Percentiles rank a stretch among this genome's conserved stretches.
These are phyloP conservation scores for Cryomyces antarcticus DNA, from an alignment of 495 filamentous ascomycete species.

Conservation along the genomic window DNA sequence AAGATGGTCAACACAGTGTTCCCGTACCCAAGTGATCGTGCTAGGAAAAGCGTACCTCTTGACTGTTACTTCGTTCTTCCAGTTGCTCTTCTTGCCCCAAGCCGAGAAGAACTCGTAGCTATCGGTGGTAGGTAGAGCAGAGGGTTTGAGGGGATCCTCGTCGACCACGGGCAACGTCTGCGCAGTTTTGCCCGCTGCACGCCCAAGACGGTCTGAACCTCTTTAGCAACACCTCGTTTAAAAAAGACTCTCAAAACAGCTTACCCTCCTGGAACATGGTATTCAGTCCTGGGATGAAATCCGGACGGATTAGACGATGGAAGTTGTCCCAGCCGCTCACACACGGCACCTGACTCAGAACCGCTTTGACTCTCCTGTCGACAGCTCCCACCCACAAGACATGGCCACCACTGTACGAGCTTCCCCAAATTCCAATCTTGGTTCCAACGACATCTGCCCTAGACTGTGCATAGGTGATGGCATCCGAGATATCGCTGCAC, in stretches of 20 bases:
- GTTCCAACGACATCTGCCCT: constrained; percentile 10
- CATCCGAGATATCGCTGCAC: constrained; percentile 15
- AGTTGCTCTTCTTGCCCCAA: constrained; percentile 8
- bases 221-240: not conserved
- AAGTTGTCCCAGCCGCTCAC: constrained; percentile 6
- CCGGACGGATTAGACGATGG: constrained; percentile 5
- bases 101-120: constrained; percentile 8
- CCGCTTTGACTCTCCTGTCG: constrained; percentile 19
- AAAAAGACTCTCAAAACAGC: not conserved
- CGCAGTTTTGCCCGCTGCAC: constrained; percentile 2
- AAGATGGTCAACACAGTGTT: not conserved
- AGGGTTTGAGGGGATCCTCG: constrained; percentile 5
- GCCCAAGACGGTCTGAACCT: constrained; percentile 5
- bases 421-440: constrained; percentile 19
- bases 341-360: constrained; percentile 13
- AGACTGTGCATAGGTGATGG: constrained; percentile 14
- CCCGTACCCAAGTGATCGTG: not conserved
- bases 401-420: constrained; percentile 16
- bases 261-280: constrained; percentile 5
- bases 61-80: constrained; percentile 16
- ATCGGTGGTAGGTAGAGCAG: constrained; percentile 9
- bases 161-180: constrained; percentile 7
- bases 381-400: constrained; percentile 15
- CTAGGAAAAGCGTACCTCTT: constrained; percentile 7
- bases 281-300: constrained; percentile 3